Conservation (phyloP, 129 eudicot genomes). For the Flaveria linearis region DNA sequence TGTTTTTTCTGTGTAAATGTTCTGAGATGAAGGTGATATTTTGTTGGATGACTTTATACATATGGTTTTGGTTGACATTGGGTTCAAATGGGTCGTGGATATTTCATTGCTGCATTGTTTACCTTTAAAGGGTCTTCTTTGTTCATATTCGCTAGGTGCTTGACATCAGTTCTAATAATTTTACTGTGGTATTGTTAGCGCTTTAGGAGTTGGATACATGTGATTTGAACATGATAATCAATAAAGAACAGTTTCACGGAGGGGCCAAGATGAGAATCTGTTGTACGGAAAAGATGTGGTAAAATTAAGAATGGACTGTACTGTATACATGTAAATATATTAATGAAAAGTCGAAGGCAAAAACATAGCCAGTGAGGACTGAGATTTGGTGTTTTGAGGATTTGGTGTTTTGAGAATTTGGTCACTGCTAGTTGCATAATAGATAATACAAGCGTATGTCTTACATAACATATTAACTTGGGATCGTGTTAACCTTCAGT, state of each 20-base stretch:
- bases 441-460: no score
- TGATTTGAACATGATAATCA: not conserved
- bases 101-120: not conserved
- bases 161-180: not conserved
- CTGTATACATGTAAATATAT: no score
- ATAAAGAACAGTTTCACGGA: not conserved
- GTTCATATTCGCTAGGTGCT: not conserved
- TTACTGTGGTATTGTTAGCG: not conserved
- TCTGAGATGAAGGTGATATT: not conserved
- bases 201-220: not conserved
- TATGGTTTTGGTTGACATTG: slow-evolving; percentile 3
- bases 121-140: not conserved
- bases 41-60: not conserved
- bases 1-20: slow-evolving; percentile 4
- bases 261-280: not conserved
- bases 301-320: no score
- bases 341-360: no score
- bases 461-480: no score
- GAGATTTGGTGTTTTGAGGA: no score
- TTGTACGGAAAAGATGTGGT: no score
- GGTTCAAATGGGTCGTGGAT: not conserved
- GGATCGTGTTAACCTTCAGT: not conserved
- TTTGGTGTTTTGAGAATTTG: no score
- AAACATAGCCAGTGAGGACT: no score
- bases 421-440: no score